A percentile compares a stretch with the other conserved stretches of the same genome.
phyloP scores from a whole-genome alignment of 768 basidiomycete species.

The Xerocomellus amylosporus region DNA sequence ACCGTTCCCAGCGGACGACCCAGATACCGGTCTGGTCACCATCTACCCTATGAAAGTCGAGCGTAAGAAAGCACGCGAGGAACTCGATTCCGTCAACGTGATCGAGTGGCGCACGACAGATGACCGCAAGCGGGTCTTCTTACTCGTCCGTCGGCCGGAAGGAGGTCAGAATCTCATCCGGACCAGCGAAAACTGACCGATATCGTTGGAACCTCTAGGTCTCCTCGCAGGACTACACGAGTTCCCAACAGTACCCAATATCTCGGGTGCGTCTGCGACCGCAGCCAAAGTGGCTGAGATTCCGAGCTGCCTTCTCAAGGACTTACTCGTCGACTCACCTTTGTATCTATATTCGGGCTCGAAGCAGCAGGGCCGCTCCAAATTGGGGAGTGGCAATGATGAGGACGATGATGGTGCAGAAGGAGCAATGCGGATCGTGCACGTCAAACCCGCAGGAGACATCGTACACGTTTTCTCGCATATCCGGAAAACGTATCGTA shows the following conservation, averaged over 20 bases:
- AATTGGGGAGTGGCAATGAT: neutral
- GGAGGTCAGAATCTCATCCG: conserved; percentile 50
- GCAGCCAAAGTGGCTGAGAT: conserved; percentile 32
- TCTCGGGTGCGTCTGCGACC: conserved; percentile 42
- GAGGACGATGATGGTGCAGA: neutral
- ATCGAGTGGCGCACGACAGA: conserved; percentile 64
- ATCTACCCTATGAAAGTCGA: conserved; percentile 85
- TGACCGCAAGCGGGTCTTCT: conserved; percentile 52
- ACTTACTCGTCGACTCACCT: conserved; percentile 37
- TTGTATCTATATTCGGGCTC: conserved; percentile 5
- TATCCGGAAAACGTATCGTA: conserved; percentile 80
- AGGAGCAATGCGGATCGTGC: conserved; percentile 34
- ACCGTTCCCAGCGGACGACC: conserved; percentile 40
- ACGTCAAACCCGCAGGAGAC: conserved; percentile 54
- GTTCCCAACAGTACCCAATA: conserved; percentile 68
- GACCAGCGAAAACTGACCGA: conserved; percentile 1
- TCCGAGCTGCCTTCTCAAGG: conserved; percentile 37
- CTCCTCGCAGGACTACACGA: conserved; percentile 89
- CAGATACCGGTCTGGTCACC: conserved; percentile 44
- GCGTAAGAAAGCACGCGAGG: conserved; percentile 80
- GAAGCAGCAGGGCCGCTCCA: neutral
- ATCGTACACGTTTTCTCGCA: conserved; percentile 88
- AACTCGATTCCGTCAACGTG: conserved; percentile 82
- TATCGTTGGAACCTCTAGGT: conserved; percentile 44
- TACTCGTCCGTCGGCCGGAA: conserved; percentile 80